A percentile compares a stretch with the other conserved stretches of the same genome.
These are phyloP conservation scores for Bacterosira constricta DNA, from an alignment of 108 stramenopile species.

Conservation along the genomic window DNA sequence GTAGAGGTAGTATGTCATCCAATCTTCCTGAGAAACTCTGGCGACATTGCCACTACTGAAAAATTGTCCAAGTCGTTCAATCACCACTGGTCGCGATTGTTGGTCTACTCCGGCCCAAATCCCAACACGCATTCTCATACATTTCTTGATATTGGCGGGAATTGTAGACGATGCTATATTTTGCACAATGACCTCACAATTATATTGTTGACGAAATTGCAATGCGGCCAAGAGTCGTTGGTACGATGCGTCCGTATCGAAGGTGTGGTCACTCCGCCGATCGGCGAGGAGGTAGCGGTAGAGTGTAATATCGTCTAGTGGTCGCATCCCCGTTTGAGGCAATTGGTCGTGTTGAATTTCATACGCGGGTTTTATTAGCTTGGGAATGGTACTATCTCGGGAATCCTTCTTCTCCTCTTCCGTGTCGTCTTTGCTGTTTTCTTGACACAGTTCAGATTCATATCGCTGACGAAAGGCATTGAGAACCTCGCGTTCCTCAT, in stretches of 20 bases:
- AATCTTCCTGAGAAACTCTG: constrained; percentile 3
- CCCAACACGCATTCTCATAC: constrained; percentile 1
- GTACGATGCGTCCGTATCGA: no score
- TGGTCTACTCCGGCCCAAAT: constrained; percentile 21
- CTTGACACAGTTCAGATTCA: neutral
- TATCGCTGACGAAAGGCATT: neutral
- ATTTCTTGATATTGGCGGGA: constrained; percentile 6
- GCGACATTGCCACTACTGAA: constrained; percentile 17
- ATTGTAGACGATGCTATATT: constrained; percentile 4
- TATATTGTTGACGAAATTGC: no score
- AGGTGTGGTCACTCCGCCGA: no score
- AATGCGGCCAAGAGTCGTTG: no score
- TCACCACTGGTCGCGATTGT: constrained; percentile 11
- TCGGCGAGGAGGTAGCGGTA: constrained; percentile 13
- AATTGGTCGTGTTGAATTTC: neutral
- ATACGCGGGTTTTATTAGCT: neutral
- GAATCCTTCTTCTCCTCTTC: constrained; percentile 9
- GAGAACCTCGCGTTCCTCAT: neutral
- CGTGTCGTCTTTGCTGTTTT: neutral
- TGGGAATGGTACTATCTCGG: neutral
- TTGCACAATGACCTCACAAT: no score
- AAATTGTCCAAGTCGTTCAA: constrained; percentile 35
- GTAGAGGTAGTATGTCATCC: constrained; percentile 26
- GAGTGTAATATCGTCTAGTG: constrained; percentile 12
- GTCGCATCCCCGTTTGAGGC: neutral